These are phyloP conservation scores for Aspergillus niger DNA, from an alignment of 2,329 filamentous ascomycete species.

Conservation along the genomic window DNA sequence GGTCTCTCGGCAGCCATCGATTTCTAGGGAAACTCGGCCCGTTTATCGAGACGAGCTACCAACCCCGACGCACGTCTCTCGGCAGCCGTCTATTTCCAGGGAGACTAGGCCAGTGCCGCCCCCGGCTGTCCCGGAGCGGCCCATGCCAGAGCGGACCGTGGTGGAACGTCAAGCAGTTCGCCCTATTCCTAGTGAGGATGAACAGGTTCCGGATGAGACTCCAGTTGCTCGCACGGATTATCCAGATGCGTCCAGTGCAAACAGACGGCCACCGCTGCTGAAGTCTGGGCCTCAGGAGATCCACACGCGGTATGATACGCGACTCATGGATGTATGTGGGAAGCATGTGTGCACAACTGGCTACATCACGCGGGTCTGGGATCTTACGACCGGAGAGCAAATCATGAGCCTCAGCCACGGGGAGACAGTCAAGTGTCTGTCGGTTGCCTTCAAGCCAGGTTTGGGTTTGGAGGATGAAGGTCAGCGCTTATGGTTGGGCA, in stretches of 20 bases:
- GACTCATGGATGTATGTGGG: slow-evolving; percentile 84
- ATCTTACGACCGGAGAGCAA: slow-evolving; percentile 75
- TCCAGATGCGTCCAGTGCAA: slow-evolving; percentile 81
- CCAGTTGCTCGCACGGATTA: slow-evolving; percentile 64
- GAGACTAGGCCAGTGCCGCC: slow-evolving; percentile 26
- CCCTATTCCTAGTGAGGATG: slow-evolving; percentile 55
- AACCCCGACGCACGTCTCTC: slow-evolving; percentile 23
- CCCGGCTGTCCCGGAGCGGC: slow-evolving; percentile 24
- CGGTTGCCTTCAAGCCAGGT: slow-evolving; percentile 83
- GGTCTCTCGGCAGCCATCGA: slow-evolving; percentile 31
- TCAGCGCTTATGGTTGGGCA: slow-evolving; percentile 83
- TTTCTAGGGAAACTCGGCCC: slow-evolving; percentile 17
- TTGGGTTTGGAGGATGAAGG: slow-evolving; percentile 78
- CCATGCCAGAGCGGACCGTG: slow-evolving; percentile 23
- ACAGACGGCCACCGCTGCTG: slow-evolving; percentile 76
- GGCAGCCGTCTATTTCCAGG: slow-evolving; percentile 33
- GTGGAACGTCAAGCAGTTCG: slow-evolving; percentile 27
- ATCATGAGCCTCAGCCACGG: slow-evolving; percentile 79
- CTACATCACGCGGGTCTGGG: slow-evolving; percentile 86
- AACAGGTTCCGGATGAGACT: slow-evolving; percentile 50
- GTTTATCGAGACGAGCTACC: slow-evolving; percentile 21
- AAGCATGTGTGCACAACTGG: slow-evolving; percentile 85
- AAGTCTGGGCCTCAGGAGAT: slow-evolving; percentile 75
- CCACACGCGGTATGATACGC: slow-evolving; percentile 80
- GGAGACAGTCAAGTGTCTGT: slow-evolving; percentile 79